Evolutionary conservation across 1,139 yeast genomes (phyloP), one percentile per base, ranked within the genome.

Genomic region (Yamadazyma conglobata): DNA sequence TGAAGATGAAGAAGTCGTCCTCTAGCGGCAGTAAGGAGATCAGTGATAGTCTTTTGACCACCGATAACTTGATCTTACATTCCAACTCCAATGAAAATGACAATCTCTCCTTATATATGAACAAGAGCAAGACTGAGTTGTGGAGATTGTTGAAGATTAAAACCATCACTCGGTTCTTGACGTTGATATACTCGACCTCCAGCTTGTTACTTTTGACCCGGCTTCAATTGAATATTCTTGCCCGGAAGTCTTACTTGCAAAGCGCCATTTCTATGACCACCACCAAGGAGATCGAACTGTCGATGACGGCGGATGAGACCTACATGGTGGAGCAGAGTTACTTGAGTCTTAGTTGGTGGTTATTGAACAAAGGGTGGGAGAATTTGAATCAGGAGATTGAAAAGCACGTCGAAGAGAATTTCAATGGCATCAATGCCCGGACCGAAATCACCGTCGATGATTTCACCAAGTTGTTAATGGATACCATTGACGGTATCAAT

Each of bases 281-380:
- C 6, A 63, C 56, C 24, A 23, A 25, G 4, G 24, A 29, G 23
- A 11, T 24, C 9, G 31, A 61, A 57, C 15, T 47, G 47, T 16
- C 47, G 46, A 13, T 54, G 45, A 32, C 52, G 47, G 11, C 15
- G 22, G 29, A 32, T 9, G 43, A 60, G 19, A 71, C 69, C 32
- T 74, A 72, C 44, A 58, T 70, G 22, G 74, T 81, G 30, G 95
- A 87, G 52, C 89, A 91, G 48, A 82, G 88, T 34, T 91, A 85
- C 52, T 67, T 91, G 37, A 83, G 95, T 2, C 74, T 87, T 41
- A 79, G 89, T 44, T 91, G 97, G 96, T 91, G 96, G 96, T 60
- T 91, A 30, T 66, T 91, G 35, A 88, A 91, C 55, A 75, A 79
- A 43, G 97, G 97, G 2, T 87, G 93, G 91, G 52, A 64, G 22